These are phyloP conservation scores for Boletus vinaceobasis DNA, from an alignment of 768 basidiomycete species.

Conservation along the genomic window DNA sequence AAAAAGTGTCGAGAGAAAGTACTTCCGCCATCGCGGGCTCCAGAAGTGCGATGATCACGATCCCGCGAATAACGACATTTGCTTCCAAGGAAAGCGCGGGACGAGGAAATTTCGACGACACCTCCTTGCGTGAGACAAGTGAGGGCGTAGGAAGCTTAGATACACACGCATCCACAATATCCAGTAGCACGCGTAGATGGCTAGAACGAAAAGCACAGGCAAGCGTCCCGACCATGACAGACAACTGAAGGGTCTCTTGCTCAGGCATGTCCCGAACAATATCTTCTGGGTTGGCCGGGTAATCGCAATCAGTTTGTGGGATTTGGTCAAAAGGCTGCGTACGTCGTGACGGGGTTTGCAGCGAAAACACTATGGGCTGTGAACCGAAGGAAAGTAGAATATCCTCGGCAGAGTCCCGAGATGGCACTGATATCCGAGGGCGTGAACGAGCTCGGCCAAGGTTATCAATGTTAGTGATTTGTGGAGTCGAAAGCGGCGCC, in stretches of 20 bases:
- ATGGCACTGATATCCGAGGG: constrained; percentile 7
- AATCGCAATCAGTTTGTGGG: neutral
- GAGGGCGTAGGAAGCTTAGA: constrained; percentile 20
- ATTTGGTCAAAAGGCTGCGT: constrained; percentile 9
- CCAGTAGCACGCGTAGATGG: constrained; percentile 51
- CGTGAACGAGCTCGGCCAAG: neutral
- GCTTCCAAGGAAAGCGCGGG: constrained; percentile 33
- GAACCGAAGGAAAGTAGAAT: constrained; percentile 58
- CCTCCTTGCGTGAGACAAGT: constrained; percentile 9
- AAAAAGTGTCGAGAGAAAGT: constrained; percentile 40
- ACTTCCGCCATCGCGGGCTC: constrained; percentile 10
- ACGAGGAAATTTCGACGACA: constrained; percentile 16
- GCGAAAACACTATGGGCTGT: constrained; percentile 55
- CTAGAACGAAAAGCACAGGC: constrained; percentile 54
- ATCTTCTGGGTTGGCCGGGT: constrained; percentile 6
- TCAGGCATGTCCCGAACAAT: constrained; percentile 1
- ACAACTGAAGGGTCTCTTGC: constrained; percentile 37
- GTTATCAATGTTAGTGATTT: neutral
- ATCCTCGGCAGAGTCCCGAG: constrained; percentile 34
- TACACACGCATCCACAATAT: constrained; percentile 36
- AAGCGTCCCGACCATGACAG: constrained; percentile 47
- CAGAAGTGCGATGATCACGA: constrained; percentile 48
- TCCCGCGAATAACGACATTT: constrained; percentile 38
- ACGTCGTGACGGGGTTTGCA: constrained; percentile 45
- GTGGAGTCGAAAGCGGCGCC: neutral